Conservation (phyloP, 495 filamentous ascomycete genomes). For the Penicillium parvum region DNA sequence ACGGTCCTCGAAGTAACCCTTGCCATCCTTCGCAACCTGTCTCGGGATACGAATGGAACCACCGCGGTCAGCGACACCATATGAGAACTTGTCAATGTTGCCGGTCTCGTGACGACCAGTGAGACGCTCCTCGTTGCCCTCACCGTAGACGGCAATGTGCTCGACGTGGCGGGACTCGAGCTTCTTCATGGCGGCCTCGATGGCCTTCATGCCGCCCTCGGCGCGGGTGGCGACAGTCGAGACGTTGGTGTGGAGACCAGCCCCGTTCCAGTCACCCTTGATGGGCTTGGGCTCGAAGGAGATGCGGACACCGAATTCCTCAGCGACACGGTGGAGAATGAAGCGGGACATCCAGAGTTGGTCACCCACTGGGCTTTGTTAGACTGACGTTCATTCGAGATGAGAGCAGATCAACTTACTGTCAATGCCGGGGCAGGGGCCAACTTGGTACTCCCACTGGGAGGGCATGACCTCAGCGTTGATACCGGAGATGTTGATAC, state of each 20-base stretch:
- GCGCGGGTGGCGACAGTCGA: conserved; percentile 80
- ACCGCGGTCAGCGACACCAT: conserved; percentile 94
- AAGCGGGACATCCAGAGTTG: conserved; percentile 97
- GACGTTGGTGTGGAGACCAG: conserved; percentile 96
- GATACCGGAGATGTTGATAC: conserved; percentile 93
- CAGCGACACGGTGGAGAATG: conserved; percentile 91
- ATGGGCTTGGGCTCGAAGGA: conserved; percentile 98
- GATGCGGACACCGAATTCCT: conserved; percentile 95
- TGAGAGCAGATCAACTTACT: conserved; percentile 43
- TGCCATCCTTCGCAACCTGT: conserved; percentile 84
- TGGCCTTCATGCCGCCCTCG: conserved; percentile 91
- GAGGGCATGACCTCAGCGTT: conserved; percentile 99
- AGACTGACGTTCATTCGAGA: conserved; percentile 9
- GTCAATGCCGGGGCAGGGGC: conserved; percentile 87
- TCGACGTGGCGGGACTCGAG: conserved; percentile 84
- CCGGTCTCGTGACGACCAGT: conserved; percentile 96
- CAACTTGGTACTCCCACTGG: conserved; percentile 99
- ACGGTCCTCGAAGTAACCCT: conserved; percentile 98
- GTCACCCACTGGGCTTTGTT: conserved; percentile 71
- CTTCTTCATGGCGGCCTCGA: conserved; percentile 82
- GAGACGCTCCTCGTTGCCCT: conserved; percentile 87
- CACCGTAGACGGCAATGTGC: conserved; percentile 97
- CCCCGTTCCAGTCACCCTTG: conserved; percentile 98
- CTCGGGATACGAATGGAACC: conserved; percentile 91
- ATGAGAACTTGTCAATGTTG: conserved; percentile 88